Conservation (phyloP, 108 stramenopile species). For the Nitzschia sp. region DNA sequence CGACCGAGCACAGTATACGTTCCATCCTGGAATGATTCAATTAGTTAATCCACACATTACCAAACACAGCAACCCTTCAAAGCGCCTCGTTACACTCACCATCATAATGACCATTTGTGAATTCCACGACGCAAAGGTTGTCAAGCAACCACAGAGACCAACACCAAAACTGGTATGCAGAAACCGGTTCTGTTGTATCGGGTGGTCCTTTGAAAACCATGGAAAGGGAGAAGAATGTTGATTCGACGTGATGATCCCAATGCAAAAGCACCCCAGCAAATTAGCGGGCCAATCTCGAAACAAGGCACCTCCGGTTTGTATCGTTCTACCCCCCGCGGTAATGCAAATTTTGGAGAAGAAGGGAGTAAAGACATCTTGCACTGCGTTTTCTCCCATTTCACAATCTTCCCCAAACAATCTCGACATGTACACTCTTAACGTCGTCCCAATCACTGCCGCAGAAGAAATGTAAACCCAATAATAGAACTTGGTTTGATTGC, state of each 20-base stretch:
- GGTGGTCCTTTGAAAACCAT: conserved; percentile 60
- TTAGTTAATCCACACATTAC: not conserved
- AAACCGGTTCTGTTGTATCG: conserved; percentile 51
- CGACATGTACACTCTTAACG: conserved; percentile 46
- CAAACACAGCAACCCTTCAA: too few species aligned
- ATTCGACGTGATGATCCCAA: conserved; percentile 50
- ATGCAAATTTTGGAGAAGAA: conserved; percentile 54
- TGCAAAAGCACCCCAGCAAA: conserved; percentile 62
- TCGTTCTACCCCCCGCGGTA: conserved; percentile 58
- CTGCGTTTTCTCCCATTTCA: conserved; percentile 27
- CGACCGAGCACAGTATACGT: conserved; percentile 54
- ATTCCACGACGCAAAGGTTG: conserved; percentile 84
- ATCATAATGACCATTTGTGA: conserved; percentile 83
- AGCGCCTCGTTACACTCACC: conserved; percentile 13
- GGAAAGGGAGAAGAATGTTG: conserved; percentile 40
- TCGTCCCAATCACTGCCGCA: conserved; percentile 55
- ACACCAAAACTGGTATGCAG: conserved; percentile 57
- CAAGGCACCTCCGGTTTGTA: conserved; percentile 73
- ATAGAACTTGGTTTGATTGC: not conserved
- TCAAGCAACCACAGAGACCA: conserved; percentile 76
- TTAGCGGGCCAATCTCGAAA: conserved; percentile 73
- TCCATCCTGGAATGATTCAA: conserved; percentile 40
- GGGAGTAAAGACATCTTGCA: conserved; percentile 56
- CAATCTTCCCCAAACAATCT: conserved; percentile 75
- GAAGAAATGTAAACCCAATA: conserved; percentile 51